Evolutionary conservation across 2,329 filamentous ascomycete species (phyloP), one percentile per base, ranked within the genome.

Genomic region (Xylaria sp.): DNA sequence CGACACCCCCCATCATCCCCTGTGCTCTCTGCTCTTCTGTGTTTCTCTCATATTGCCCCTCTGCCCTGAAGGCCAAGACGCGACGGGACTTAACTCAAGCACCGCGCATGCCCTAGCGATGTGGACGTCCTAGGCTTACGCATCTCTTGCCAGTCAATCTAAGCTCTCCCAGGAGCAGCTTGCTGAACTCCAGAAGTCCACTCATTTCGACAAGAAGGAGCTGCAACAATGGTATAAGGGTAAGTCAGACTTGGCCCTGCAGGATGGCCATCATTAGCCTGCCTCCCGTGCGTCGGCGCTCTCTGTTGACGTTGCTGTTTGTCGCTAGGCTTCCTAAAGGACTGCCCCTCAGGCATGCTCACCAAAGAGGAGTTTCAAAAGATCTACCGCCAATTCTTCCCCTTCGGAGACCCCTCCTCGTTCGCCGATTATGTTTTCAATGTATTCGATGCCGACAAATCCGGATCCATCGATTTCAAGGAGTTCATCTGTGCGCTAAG

Each of bases 181-280:
- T 75, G 87, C 87, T 70, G 95, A 99, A 80, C 88, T 99, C 71
- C 94, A 98, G 78, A 95, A 92, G 83, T 93, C 93, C 64, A 99
- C 95, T 68, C 93, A 98, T 80, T 99, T 99, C 76, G 95, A 99
- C 80, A 97, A 97, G 89, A 98, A 98, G 84, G 95, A 99, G 80
- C 80, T 99, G 76, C 95, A 99, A 78, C 94, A 98, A 88, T 99
- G 95, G 95, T 98, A 99, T 81, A 98, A 98, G 86, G 95, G 95
- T 97, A 79, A 68, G 87, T 49, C 38, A 33, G 31, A 21, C 21
- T 15, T 31, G 21, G 6, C 37, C 25, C 35, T 50, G 19, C 56
- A 14, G 33, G 12, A 35, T 31, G 28, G 28, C 21, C 40, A 40
- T 46, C 23, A 15, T 5, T n/a, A 4, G 4, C 35, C 40, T 31